These are phyloP conservation scores for Albizia julibrissin DNA, from an alignment of 306 rosid species.

Conservation along the genomic window DNA sequence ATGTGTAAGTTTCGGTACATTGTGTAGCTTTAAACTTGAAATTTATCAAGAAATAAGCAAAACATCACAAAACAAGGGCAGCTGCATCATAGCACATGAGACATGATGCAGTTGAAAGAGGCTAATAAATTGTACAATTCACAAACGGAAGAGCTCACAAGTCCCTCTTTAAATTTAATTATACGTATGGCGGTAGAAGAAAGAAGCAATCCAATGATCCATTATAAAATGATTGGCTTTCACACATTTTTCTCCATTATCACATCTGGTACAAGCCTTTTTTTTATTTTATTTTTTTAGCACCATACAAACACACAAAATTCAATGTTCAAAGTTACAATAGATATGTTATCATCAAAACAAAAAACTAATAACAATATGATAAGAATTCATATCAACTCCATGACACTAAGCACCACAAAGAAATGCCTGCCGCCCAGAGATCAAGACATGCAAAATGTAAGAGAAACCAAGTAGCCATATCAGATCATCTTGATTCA, in stretches of 20 bases:
- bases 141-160: background rate
- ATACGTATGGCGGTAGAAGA: background rate
- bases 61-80: background rate
- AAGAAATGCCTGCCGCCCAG: background rate
- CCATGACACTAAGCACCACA: background rate
- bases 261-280: background rate
- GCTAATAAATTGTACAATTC: background rate
- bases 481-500: background rate
- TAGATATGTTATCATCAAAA: background rate
- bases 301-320: background rate
- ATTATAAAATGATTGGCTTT: background rate
- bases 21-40: background rate
- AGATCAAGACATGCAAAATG: conserved; percentile 5
- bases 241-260: background rate
- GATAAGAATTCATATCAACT: background rate
- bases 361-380: background rate
- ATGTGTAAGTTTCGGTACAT: background rate
- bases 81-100: background rate
- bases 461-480: conserved; percentile 10
- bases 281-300: background rate
- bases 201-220: background rate
- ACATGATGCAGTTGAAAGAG: conserved; percentile 2
- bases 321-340: background rate
- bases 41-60: background rate
- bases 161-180: background rate